Conservation (phyloP, 768 basidiomycete genomes). For the Russula vinacea region DNA sequence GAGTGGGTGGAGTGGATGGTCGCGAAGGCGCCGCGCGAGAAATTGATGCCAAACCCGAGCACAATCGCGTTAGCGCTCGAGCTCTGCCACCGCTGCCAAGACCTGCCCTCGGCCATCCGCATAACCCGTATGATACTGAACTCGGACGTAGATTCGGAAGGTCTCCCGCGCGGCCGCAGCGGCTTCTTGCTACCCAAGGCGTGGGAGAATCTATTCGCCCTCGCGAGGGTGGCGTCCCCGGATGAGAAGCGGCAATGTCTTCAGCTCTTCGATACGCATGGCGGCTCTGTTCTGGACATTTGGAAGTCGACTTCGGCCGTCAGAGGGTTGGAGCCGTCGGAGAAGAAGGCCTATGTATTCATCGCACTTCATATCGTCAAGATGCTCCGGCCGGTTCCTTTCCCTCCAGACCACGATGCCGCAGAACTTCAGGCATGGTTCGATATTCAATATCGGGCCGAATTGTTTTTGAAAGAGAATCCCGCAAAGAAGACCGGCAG, state of each 20-base stretch:
- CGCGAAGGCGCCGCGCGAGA: neutral
- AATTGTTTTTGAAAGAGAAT: too few species aligned
- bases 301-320: too few species aligned
- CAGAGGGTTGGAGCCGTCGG: too few species aligned
- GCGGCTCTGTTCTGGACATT: constrained; percentile 3
- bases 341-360: too few species aligned
- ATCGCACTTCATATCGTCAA: too few species aligned
- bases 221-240: constrained; percentile 12
- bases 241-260: constrained; percentile 14
- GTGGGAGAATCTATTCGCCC: constrained; percentile 21
- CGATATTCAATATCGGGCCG: too few species aligned
- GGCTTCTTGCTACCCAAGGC: neutral
- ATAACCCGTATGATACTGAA: neutral
- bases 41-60: neutral
- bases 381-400: too few species aligned
- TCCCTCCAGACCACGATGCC: too few species aligned
- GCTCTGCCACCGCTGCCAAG: constrained; percentile 17
- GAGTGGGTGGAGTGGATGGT: constrained; percentile 20
- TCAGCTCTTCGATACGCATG: constrained; percentile 15
- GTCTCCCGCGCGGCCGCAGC: neutral
- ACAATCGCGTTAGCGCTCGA: neutral
- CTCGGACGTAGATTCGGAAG: neutral
- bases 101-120: constrained; percentile 10
- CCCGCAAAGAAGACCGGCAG: too few species aligned
- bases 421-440: too few species aligned